Percentiles rank a stretch among this genome's conserved stretches.
Evolutionary conservation across 768 basidiomycete species (phyloP).

Genomic region (Pisolithus sp.): DNA sequence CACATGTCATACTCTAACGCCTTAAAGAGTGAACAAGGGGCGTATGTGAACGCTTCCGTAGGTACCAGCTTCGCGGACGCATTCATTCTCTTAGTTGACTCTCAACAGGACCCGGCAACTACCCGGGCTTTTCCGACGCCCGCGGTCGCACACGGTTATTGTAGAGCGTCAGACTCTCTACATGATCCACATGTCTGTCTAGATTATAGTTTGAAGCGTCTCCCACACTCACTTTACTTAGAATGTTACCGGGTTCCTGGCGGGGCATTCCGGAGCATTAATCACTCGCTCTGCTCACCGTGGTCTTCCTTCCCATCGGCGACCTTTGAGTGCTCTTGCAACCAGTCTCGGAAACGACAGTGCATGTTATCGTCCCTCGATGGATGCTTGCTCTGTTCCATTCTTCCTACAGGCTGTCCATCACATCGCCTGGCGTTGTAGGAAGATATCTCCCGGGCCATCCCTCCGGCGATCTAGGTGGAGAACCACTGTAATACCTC

Average conservation of each 20-base stretch:
- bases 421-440: conserved; percentile 10
- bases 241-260: conserved; percentile 26
- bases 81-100: too few relatives aligned
- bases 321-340: neutral
- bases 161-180: conserved; percentile 17
- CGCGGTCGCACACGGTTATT: too few relatives aligned
- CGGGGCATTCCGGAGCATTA: conserved; percentile 25
- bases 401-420: conserved; percentile 8
- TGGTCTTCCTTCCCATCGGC: conserved; percentile 11
- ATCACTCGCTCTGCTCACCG: conserved; percentile 25
- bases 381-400: conserved; percentile 15
- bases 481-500: conserved; percentile 12
- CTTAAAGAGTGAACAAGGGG: too few relatives aligned
- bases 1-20: too few relatives aligned
- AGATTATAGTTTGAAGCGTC: neutral
- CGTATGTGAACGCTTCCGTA: too few relatives aligned
- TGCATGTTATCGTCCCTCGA: conserved; percentile 5
- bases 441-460: conserved; percentile 17
- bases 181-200: conserved; percentile 17
- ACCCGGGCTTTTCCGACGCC: too few relatives aligned
- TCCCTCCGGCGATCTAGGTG: conserved; percentile 25
- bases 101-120: too few relatives aligned
- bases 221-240: conserved; percentile 3
- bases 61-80: too few relatives aligned
- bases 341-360: conserved; percentile 4